Base-by-base conservation (phyloP, 495 filamentous ascomycete species). In the Trichodelitschia bisporula region DNA sequence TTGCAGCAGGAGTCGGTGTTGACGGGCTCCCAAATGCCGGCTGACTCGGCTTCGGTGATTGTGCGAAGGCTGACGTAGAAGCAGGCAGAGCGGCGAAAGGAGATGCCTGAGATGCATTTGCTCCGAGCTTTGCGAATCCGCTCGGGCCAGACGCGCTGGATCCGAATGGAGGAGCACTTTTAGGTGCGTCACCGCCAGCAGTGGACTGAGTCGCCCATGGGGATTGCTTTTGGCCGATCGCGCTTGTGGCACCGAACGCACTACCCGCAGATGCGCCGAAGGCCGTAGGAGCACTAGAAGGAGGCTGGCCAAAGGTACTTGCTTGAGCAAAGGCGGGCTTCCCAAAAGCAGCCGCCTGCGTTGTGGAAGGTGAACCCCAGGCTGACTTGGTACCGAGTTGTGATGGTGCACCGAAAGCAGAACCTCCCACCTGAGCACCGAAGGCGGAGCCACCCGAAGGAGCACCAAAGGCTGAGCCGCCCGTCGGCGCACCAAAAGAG, bases 201-300 rank as follows among this genome's bases (percentile, higher is more conserved):
- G 39, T 26, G 13, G 47, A 35, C 8, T 43, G 32, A 16, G 49
- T 31, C 4, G 34, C 51, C 58, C 58, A 62, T 4, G 49, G 48
- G 1, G 58, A 62, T 14, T 32, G 24, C 20, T 49, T 42, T 34
- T 43, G 47, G 19, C 56, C 48, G 26, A 54, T 35, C 0, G 40
- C 39, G 18, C 42, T 45, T 12, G 61, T 45, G 38, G 60, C 52
- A 17, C 66, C 69, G 43, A 73, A 72, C 1, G 62, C 35, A 4
- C 4, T 20, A 31, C 18, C 18, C 16, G 19, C 19, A 2, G 45
- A 23, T 14, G 44, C 29, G 14, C 46, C 48, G 23, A 47, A 39
- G 14, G 33, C 35, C 8, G 40, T 26, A 14, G 36, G 9, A 20
- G 19, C 24, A 23, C 46, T 37, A 16, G 33, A 32, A n/a, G 39